A percentile compares a stretch with the other conserved stretches of the same genome.
phyloP scores from a whole-genome alignment of 331 rosid species.

The Prunus yedoensis region DNA sequence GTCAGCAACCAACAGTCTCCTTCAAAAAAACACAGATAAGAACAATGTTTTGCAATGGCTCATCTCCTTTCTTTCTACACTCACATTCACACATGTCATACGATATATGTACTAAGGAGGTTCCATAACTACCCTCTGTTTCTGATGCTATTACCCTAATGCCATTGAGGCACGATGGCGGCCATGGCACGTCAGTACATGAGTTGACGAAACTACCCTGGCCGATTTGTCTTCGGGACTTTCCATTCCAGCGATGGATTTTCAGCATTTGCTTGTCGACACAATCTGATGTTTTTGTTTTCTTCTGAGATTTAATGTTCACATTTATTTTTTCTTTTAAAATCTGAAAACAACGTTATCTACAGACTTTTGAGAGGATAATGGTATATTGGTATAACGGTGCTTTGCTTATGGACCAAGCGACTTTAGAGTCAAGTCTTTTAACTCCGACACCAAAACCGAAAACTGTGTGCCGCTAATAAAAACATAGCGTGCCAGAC shows the following conservation, averaged over 20 bases:
- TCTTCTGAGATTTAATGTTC: neutral
- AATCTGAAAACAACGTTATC: conserved; percentile 8
- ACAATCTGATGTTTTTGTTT: too few relatives aligned
- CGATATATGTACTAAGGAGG: neutral
- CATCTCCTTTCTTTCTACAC: neutral
- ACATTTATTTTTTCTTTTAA: neutral
- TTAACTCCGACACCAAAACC: neutral
- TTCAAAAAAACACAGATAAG: neutral
- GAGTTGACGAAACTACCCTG: conserved; percentile 9
- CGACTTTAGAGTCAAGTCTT: conserved; percentile 9
- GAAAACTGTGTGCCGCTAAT: neutral
- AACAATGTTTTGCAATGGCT: neutral
- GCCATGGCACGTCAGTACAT: neutral
- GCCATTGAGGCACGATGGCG: neutral
- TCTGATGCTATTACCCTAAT: neutral
- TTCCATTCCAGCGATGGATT: too few relatives aligned
- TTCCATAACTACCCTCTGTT: conserved; percentile 3
- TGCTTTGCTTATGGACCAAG: conserved; percentile 39
- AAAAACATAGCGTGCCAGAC: neutral
- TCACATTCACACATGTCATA: neutral
- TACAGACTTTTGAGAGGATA: neutral
- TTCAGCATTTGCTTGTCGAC: too few relatives aligned
- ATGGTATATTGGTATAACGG: conserved; percentile 19
- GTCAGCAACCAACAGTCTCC: conserved; percentile 16
- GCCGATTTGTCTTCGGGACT: too few relatives aligned